Evolutionary conservation across 495 filamentous ascomycete species (phyloP), one percentile per base, ranked within the genome.

Genomic region (Parmelia sp.): DNA sequence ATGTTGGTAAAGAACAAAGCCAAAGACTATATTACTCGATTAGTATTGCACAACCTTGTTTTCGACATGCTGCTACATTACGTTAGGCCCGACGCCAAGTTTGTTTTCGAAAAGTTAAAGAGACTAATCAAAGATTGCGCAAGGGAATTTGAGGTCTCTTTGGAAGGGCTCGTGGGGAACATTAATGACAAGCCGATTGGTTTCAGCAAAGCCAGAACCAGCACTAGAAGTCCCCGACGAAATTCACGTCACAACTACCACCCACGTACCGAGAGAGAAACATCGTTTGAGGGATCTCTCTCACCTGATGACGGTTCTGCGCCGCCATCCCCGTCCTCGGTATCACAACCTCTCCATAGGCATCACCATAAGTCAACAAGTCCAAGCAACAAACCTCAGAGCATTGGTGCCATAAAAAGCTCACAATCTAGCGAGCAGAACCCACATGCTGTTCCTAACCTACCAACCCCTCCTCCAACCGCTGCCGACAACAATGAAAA

Each of bases 321-420:
- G 49, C 27, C 11, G 49, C 14, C 27, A 4, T 53, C 49, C 25
- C 8, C 49, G 27, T 53, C 49, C 31, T 53, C 49, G 49, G 31
- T 11, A 29, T 31, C 14, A 27, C 49, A 53, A 31, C 19, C 49
- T 53, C 12, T 27, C 12, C 14, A 31, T 31, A 53, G 49, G 27
- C 25, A 53, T 53, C 49, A 53, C 27, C 27, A 53, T 31, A 53
- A 53, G 27, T 53, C 49, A 53, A 7, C 49, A 31, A 53, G 49
- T 27, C 49, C 29, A 31, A 31, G 49, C 49, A 53, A 27, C 31
- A 53, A 10, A 31, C 27, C n/a, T 3, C 45, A 23, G 10, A 49
- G n/a, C n/a, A 25, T 27, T 49, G 10, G 23, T 23, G 45, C 45
- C 9, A 25, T 14, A 25, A 27, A 19, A 29, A 53, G 27, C 27